Conservation (phyloP, 2,329 filamentous ascomycete genomes). For the Colletotrichum sublineola region DNA sequence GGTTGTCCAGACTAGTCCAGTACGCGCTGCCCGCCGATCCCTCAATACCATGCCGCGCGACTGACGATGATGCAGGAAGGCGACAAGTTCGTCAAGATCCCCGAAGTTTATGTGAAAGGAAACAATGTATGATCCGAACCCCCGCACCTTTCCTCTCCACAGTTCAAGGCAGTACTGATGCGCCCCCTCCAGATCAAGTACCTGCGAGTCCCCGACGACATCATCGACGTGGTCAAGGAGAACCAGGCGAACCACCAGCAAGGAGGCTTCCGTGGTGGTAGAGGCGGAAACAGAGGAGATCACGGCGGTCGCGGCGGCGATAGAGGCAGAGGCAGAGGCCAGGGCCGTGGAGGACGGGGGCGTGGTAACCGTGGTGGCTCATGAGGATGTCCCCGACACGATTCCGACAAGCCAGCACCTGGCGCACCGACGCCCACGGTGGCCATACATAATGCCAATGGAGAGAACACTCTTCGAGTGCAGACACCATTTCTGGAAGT, state of each 20-base stretch:
- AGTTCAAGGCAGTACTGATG: slow-evolving; percentile 42
- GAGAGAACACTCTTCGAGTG: neutral
- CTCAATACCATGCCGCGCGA: slow-evolving; percentile 6
- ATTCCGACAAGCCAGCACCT: slow-evolving; percentile 13
- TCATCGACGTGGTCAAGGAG: slow-evolving; percentile 94
- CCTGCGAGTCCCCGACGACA: slow-evolving; percentile 94
- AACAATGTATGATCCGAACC: slow-evolving; percentile 81
- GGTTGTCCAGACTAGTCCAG: slow-evolving; percentile 93
- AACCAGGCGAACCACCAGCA: slow-evolving; percentile 82
- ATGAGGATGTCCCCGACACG: slow-evolving; percentile 17
- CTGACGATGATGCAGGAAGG: slow-evolving; percentile 74
- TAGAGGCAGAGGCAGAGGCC: slow-evolving; percentile 66
- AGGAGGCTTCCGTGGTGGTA: slow-evolving; percentile 73
- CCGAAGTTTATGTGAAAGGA: slow-evolving; percentile 95
- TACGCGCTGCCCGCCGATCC: slow-evolving; percentile 52
- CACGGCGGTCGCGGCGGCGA: slow-evolving; percentile 69
- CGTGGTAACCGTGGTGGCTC: slow-evolving; percentile 37
- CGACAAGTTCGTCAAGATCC: slow-evolving; percentile 91
- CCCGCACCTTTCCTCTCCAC: neutral
- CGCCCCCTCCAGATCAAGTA: slow-evolving; percentile 89
- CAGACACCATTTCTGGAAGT: neutral
- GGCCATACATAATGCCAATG: slow-evolving; percentile 1
- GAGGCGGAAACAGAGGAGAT: slow-evolving; percentile 71
- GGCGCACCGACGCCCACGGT: neutral
- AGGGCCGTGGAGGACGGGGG: slow-evolving; percentile 37